phyloP scores from a whole-genome alignment of 1,284 basidiomycete genomes.

The Exobasidium rhododendri region DNA sequence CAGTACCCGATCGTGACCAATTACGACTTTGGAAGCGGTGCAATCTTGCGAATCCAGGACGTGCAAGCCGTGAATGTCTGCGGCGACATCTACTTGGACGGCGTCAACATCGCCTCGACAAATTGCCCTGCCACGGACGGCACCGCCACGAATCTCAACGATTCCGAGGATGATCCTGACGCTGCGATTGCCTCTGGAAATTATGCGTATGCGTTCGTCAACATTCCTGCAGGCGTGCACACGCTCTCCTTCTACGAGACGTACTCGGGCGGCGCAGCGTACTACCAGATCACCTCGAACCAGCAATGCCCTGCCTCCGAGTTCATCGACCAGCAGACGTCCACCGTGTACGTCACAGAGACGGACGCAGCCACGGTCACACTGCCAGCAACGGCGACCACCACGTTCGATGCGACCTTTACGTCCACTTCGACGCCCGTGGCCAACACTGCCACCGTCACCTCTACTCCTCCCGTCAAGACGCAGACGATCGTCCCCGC shows the following conservation, averaged over 20 bases:
- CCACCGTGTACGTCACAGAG: background rate
- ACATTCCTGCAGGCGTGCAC: background rate
- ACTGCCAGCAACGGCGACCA: background rate
- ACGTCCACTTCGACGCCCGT: background rate
- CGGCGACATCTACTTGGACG: constrained; percentile 1
- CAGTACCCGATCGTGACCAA: background rate
- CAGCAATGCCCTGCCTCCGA: background rate
- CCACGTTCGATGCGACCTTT: background rate
- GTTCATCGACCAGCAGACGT: background rate
- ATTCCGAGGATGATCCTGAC: constrained; percentile 1
- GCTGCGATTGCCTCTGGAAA: background rate
- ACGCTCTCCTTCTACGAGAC: background rate
- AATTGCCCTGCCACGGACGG: background rate
- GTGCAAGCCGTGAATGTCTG: background rate
- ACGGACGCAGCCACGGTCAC: background rate
- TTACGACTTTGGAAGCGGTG: constrained; percentile 3
- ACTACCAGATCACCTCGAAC: background rate
- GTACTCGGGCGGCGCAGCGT: background rate
- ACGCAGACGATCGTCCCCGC: background rate
- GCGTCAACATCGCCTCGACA: background rate
- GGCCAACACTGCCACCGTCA: background rate
- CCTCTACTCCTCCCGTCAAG: background rate
- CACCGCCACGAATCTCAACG: background rate
- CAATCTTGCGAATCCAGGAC: background rate
- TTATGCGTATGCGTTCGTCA: background rate